Conservation (phyloP, 768 basidiomycete species). For the Phaeotremella fagi region DNA sequence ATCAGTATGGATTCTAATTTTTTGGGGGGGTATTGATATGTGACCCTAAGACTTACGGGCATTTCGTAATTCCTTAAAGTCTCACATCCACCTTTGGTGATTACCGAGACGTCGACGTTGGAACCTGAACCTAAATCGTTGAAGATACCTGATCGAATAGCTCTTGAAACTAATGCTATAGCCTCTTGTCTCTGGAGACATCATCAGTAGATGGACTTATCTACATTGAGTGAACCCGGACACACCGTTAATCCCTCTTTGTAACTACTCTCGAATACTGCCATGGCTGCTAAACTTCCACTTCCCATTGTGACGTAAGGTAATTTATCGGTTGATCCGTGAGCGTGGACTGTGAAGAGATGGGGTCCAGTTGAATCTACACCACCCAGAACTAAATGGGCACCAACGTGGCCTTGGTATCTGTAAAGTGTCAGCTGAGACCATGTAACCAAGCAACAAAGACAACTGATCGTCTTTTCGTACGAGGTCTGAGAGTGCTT, state of each 20-base stretch:
- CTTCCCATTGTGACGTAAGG: conserved; percentile 99
- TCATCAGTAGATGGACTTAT: not conserved
- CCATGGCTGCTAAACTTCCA: conserved; percentile 95
- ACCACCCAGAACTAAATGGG: conserved; percentile 91
- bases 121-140: conserved; percentile 98
- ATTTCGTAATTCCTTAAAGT: conserved; percentile 90
- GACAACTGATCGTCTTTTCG: too few species aligned
- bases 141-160: conserved; percentile 94
- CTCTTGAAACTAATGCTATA: conserved; percentile 72
- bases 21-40: too few species aligned
- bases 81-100: conserved; percentile 78
- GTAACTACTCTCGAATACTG: conserved; percentile 89
- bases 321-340: conserved; percentile 96
- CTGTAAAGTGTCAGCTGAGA: conserved; percentile 50
- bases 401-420: conserved; percentile 89
- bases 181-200: conserved; percentile 66
- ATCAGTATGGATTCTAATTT: not conserved
- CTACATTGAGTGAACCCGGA: too few species aligned
- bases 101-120: conserved; percentile 96
- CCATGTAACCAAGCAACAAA: not conserved
- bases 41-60: conserved; percentile 54
- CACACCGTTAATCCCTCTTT: conserved; percentile 71
- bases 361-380: conserved; percentile 93
- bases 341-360: conserved; percentile 90
- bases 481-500: too few species aligned